Evolutionary conservation across 805 yeast genomes (phyloP), one percentile per base, ranked within the genome.

Genomic region (Yamadazyma olivae): DNA sequence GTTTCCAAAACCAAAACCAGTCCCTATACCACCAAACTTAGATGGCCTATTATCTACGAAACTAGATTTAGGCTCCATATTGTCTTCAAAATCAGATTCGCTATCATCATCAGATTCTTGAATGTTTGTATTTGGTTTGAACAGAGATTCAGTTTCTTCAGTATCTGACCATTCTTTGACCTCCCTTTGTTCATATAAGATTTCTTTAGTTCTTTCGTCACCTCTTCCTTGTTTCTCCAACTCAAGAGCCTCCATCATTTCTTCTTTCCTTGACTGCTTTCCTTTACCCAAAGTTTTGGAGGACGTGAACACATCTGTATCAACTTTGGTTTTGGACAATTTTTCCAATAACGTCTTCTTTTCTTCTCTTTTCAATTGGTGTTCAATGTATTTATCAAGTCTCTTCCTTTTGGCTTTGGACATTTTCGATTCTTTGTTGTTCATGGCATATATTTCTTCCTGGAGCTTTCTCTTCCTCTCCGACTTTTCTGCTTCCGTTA

Each of bases 331-430:
- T 18, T 71, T 73, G 33, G 81, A 74, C 27, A 91, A 67, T 56
- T 88, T 89, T 45, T 82, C 79, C 28, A 91, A 64, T 36, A 91
- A 65, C 3, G 75, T 73, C 48, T 84, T 84, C 58, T 85, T 85
- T 61, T 91, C 98, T 56, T 91, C 95, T 53, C 95, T 69, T 51
- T 83, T 83, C 48, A 89, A 54, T 56, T 89, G 96, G 61, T 86
- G 95, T 40, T 89, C 95, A 25, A 91, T 88, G 58, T 88, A 91
- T 59, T 91, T 91, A 43, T 91, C 97, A 29, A 91, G 63, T 39
- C 98, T 65, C 64, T 84, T 75, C 69, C 71, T 75, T 66, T 91
- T 83, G 32, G 82, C 74, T 33, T 78, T 67, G 0, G 90, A 79
- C 24, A 85, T 59, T 52, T 88, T 88, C 10, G 80, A 53, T 40